These are phyloP conservation scores for Chlorokybus atmophyticus DNA, from an alignment of 139 green algal species.

Conservation along the genomic window DNA sequence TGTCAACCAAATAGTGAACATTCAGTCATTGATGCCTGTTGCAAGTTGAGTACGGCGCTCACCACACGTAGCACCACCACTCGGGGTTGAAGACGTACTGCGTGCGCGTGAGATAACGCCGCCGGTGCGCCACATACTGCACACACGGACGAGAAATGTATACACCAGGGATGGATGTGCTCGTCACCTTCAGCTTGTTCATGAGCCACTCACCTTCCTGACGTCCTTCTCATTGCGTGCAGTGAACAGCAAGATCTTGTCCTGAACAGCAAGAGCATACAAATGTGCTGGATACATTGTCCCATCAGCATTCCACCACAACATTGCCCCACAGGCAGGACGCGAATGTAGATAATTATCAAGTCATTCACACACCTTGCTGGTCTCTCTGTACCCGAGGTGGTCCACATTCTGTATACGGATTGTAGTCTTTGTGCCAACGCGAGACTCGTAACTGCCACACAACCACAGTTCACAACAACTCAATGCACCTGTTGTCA, in stretches of 20 bases:
- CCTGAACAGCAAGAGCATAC: no score
- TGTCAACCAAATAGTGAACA: not conserved
- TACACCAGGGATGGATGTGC: no score
- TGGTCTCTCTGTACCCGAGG: conserved; percentile 7
- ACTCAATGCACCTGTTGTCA: no score
- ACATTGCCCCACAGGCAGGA: no score
- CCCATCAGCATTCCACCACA: no score
- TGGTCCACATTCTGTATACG: conserved; percentile 22
- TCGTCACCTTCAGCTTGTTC: no score
- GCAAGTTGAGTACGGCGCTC: not conserved
- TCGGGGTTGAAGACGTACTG: conserved; percentile 23
- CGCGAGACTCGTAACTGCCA: conserved; percentile 1
- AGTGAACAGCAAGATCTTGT: conserved; percentile 12
- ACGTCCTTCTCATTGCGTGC: conserved; percentile 9
- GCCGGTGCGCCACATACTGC: conserved; percentile 8
- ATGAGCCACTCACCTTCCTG: no score
- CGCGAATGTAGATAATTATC: no score
- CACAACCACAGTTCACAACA: not conserved
- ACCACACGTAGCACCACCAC: conserved; percentile 26
- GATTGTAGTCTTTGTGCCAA: conserved; percentile 16
- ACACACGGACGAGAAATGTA: no score
- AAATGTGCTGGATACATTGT: no score
- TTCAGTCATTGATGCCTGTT: not conserved
- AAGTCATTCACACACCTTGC: no score
- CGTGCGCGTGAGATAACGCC: not conserved